A percentile compares a stretch with the other conserved stretches of the same genome.
Conservation (phyloP, 257 asterid species). For the Jaltomata sinuosa region DNA sequence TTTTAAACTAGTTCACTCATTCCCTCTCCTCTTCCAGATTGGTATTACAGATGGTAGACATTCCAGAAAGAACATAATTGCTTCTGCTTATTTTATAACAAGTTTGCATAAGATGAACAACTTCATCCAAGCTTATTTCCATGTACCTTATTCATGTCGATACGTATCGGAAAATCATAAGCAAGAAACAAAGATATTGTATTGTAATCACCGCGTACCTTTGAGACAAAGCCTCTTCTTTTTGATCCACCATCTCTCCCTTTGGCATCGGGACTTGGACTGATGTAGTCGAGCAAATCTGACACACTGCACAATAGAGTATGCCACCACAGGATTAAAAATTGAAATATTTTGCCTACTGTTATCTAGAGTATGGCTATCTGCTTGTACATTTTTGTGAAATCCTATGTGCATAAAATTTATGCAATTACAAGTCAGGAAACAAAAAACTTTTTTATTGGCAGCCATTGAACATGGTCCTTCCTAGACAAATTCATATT, state of each 20-base stretch:
- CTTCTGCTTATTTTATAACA: background rate
- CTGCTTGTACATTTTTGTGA: background rate
- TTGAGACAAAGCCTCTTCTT: slow-evolving; percentile 51
- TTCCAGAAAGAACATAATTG: background rate
- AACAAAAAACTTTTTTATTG: background rate
- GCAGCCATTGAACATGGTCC: background rate
- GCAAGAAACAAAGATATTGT: background rate
- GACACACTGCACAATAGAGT: slow-evolving; percentile 69
- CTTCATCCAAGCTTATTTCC: background rate
- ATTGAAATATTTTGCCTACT: background rate
- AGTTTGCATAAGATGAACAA: background rate
- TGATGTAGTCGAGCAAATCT: slow-evolving; percentile 94
- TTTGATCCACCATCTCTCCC: slow-evolving; percentile 70
- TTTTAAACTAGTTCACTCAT: background rate
- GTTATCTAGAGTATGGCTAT: background rate
- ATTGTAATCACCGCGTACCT: slow-evolving; percentile 31
- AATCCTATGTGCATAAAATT: background rate
- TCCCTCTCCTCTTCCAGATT: background rate
- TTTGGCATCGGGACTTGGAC: slow-evolving; percentile 70
- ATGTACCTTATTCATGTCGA: background rate
- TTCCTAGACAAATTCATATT: background rate
- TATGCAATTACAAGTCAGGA: background rate
- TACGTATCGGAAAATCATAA: slow-evolving; percentile 4
- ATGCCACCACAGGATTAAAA: background rate
- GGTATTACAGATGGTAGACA: background rate